Conservation (phyloP, 2,329 filamentous ascomycete species). For the Colletotrichum sansevieriae region DNA sequence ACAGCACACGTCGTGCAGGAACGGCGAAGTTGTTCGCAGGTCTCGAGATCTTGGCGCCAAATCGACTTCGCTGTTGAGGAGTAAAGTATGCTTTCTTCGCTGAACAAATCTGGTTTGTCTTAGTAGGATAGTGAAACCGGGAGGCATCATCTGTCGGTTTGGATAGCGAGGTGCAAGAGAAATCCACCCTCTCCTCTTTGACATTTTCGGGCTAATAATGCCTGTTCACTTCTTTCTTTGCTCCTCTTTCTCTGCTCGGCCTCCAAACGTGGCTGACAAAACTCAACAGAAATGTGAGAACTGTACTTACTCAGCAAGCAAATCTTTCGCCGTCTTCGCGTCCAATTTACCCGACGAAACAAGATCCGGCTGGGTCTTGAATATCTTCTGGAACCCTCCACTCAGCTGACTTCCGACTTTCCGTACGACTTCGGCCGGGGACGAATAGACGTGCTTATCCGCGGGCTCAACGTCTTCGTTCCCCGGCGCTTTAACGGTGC, state of each 20-base stretch:
- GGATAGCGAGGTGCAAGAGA: too few relatives aligned
- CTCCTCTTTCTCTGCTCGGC: not conserved
- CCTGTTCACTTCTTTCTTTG: too few relatives aligned
- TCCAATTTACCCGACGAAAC: conserved; percentile 33
- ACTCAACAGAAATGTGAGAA: not conserved
- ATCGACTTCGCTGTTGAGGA: conserved; percentile 36
- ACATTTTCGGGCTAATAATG: too few relatives aligned
- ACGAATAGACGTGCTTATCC: conserved; percentile 34
- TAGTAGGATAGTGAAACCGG: not conserved
- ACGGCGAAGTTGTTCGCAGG: conserved; percentile 52
- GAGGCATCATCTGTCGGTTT: too few relatives aligned
- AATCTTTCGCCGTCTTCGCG: conserved; percentile 26
- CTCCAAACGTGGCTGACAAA: not conserved
- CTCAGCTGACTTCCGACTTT: conserved; percentile 39
- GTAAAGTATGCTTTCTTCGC: conserved; percentile 29
- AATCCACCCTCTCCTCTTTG: too few relatives aligned
- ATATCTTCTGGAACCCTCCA: conserved; percentile 32
- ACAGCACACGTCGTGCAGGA: conserved; percentile 56
- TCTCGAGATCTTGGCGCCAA: conserved; percentile 41
- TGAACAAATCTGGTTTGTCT: conserved; percentile 26
- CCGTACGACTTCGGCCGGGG: conserved; percentile 35
- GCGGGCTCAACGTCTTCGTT: conserved; percentile 38
- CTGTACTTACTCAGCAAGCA: conserved; percentile 31
- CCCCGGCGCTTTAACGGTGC: not conserved
- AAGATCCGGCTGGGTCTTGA: conserved; percentile 33